Base-by-base conservation (phyloP, 768 basidiomycete genomes). In the Tylopilus intermedius region DNA sequence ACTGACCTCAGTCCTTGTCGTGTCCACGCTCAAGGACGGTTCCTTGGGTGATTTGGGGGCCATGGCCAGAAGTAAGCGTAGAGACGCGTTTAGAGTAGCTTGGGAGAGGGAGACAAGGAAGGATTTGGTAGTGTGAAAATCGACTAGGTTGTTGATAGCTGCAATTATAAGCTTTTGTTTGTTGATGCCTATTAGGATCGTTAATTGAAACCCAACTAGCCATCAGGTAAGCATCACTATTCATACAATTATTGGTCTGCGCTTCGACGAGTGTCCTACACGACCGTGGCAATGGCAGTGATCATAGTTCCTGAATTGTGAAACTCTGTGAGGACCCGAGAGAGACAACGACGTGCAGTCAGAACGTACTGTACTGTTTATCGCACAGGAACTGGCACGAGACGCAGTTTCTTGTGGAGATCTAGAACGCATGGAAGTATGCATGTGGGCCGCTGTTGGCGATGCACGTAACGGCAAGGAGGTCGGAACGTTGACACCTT, bases 141-240 rank as follows among this genome's bases (percentile, higher is more conserved):
- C 55, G 51, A 67, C 65, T 69, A 68, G 57, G 51, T 66, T 71
- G 70, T 72, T 70, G 70, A 70, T 67, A 57, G 58, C 52, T 69
- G 67, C 65, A 61, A 67, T 69, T 69, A 69, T 69, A 69, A 69
- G 69, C 67, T 66, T 62, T 69, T 67, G 69, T 69, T 69, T 69
- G 69, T 69, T 69, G 67, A 71, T 71, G 40, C 50, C 63, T 69
- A 69, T 69, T 69, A 61, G 67, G 67, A 49, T 68, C 64, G 47
- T 49, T 66, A 57, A 70, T 69, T 69, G 69, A 71, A 69, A 69
- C 68, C 69, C 62, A 69, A 67, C 65, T 67, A 69, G n/a, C 41
- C 57, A 68, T 68, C 64, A 63, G 43, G 67, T 70, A 68, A 68
- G 58, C 65, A 61, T 60, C 39, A 40, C 49, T 59, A 63, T 58